Percentiles rank a stretch among this genome's conserved stretches.
Evolutionary conservation across 2,329 filamentous ascomycete genomes (phyloP).

Genomic region (Alternaria ethzedia): DNA sequence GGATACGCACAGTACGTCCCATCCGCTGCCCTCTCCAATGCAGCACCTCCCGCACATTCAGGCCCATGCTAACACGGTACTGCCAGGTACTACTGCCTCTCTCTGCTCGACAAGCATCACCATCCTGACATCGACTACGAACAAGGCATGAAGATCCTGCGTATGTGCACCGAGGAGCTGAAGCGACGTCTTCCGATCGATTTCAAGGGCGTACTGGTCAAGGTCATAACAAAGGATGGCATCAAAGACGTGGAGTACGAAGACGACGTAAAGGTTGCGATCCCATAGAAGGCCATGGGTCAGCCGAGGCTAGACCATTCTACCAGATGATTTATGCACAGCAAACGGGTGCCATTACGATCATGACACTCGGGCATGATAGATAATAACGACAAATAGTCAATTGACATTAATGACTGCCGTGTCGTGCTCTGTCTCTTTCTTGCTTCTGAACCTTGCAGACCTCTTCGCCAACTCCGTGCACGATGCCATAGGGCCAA

Average conservation of each 20-base stretch:
- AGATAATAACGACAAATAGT: background rate
- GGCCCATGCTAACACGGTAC: constrained; percentile 1
- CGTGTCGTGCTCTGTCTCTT: background rate
- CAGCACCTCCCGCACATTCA: background rate
- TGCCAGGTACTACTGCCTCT: constrained; percentile 90
- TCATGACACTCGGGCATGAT: constrained; percentile 5
- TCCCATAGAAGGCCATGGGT: constrained; percentile 54
- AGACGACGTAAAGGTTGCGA: constrained; percentile 74
- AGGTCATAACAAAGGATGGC: constrained; percentile 94
- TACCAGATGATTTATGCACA: constrained; percentile 7
- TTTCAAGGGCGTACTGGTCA: constrained; percentile 95
- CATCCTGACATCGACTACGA: constrained; percentile 90
- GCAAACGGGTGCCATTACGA: constrained; percentile 2
- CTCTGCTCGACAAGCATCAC: constrained; percentile 97
- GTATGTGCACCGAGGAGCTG: constrained; percentile 95
- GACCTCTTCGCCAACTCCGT: background rate
- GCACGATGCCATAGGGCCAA: background rate
- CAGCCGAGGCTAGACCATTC: background rate
- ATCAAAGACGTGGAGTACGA: constrained; percentile 85
- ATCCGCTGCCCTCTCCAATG: background rate
- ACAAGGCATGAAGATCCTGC: constrained; percentile 88
- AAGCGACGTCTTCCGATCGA: constrained; percentile 97
- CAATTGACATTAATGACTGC: background rate
- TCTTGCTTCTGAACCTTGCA: background rate
- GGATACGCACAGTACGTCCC: constrained; percentile 88